Conservation (phyloP, 805 yeast species). For the Wickerhamomyces queroliae region DNA sequence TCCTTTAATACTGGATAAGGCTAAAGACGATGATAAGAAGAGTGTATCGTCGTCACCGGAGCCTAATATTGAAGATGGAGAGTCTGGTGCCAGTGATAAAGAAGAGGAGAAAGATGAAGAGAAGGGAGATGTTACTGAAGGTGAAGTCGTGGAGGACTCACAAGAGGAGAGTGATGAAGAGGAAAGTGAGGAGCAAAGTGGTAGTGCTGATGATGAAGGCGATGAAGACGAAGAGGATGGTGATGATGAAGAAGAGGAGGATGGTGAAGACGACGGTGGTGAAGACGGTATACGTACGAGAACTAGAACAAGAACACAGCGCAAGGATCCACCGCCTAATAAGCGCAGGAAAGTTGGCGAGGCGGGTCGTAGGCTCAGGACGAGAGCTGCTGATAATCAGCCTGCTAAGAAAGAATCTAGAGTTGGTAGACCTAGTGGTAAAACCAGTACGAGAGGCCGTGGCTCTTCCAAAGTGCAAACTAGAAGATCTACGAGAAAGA, state of each 20-base stretch:
- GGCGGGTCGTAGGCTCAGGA: constrained; percentile 6
- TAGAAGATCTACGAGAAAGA: constrained; percentile 11
- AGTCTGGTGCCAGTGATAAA: constrained; percentile 1
- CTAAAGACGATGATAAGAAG: constrained; percentile 19
- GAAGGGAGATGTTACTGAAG: not conserved
- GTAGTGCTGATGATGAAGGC: not conserved
- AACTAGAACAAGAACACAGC: constrained; percentile 6
- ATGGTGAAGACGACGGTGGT: constrained; percentile 5
- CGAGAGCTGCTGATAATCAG: constrained; percentile 1
- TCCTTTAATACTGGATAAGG: constrained; percentile 11
- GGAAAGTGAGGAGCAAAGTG: constrained; percentile 7
- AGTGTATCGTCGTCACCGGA: constrained; percentile 5
- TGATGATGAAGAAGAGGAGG: constrained; percentile 1
- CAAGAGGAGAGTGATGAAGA: constrained; percentile 9
- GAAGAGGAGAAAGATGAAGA: not conserved
- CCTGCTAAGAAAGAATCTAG: constrained; percentile 8
- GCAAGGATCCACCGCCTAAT: constrained; percentile 1
- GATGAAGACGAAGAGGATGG: constrained; percentile 1
- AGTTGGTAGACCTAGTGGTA: constrained; percentile 11
- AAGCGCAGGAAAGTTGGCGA: not conserved
- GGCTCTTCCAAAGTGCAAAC: constrained; percentile 10
- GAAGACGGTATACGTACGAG: constrained; percentile 9
- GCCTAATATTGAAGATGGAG: not conserved
- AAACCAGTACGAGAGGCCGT: constrained; percentile 13
- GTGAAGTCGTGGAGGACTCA: constrained; percentile 3